These are phyloP conservation scores for Juglanconis oblonga DNA, from an alignment of 2,329 filamentous ascomycete species.

Conservation along the genomic window DNA sequence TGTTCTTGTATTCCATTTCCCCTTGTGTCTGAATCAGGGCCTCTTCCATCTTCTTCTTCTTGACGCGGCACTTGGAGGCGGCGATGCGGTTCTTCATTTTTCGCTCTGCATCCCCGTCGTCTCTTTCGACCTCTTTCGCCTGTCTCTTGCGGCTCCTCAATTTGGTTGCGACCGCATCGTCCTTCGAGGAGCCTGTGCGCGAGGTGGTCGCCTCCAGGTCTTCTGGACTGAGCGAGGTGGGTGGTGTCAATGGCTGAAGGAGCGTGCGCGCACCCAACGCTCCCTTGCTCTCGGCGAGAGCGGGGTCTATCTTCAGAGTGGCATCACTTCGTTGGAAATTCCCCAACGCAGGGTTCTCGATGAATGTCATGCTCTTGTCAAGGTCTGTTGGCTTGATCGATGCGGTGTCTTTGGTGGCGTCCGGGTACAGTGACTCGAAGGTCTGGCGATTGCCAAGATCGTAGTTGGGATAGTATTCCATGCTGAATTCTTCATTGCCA, in stretches of 20 bases:
- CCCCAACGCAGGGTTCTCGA: no score
- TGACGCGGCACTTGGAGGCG: constrained; percentile 71
- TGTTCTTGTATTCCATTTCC: constrained; percentile 42
- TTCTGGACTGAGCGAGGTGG: no score
- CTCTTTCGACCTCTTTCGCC: constrained; percentile 59
- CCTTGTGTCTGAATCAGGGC: constrained; percentile 46
- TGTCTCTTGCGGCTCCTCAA: constrained; percentile 25
- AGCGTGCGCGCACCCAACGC: background rate
- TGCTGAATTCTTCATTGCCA: no score
- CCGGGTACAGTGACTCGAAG: no score
- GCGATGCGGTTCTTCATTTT: constrained; percentile 62
- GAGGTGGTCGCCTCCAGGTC: no score
- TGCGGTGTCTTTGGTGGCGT: constrained; percentile 3
- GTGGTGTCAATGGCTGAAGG: constrained; percentile 7
- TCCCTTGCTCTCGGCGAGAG: background rate
- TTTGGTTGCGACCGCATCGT: no score
- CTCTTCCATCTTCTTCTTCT: constrained; percentile 55
- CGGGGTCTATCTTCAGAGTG: background rate
- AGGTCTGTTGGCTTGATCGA: constrained; percentile 27
- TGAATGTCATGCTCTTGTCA: constrained; percentile 32
- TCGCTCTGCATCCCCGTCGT: no score
- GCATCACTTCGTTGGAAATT: no score
- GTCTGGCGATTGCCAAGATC: no score
- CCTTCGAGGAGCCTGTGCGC: background rate
- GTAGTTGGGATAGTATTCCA: no score